Conservation (phyloP, 768 basidiomycete species). For the Paxillus rubicundulus region DNA sequence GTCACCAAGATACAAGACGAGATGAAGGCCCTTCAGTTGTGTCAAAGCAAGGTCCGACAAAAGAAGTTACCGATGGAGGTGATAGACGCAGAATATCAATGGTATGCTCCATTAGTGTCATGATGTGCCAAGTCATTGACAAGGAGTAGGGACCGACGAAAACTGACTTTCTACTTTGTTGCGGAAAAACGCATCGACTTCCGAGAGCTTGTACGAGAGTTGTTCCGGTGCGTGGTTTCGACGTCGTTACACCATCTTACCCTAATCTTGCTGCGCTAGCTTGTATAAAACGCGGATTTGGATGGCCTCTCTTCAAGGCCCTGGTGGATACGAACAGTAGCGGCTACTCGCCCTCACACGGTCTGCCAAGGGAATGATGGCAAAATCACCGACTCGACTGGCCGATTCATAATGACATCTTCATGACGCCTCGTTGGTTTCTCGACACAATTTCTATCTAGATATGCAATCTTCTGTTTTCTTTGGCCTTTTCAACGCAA, state of each 20-base stretch:
- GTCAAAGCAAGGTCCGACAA: slow-evolving; percentile 87
- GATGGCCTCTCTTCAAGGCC: slow-evolving; percentile 82
- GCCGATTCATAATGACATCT: slow-evolving; percentile 20
- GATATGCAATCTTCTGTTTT: slow-evolving; percentile 26
- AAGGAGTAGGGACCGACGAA: slow-evolving; percentile 83
- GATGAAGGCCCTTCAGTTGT: slow-evolving; percentile 85
- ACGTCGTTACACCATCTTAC: slow-evolving; percentile 5
- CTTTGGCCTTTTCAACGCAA: slow-evolving; percentile 16
- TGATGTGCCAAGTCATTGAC: slow-evolving; percentile 1
- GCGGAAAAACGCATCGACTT: slow-evolving; percentile 96
- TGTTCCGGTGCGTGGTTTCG: slow-evolving; percentile 64
- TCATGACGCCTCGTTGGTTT: slow-evolving; percentile 13
- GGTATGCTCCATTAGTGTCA: slow-evolving; percentile 48
- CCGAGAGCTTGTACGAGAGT: slow-evolving; percentile 90
- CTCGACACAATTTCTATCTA: slow-evolving; percentile 23
- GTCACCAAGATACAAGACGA: slow-evolving; percentile 87
- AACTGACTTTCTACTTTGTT: slow-evolving; percentile 96
- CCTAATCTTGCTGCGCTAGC: slow-evolving; percentile 35
- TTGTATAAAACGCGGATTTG: slow-evolving; percentile 94
- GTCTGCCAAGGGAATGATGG: slow-evolving; percentile 2
- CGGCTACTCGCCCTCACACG: slow-evolving; percentile 1
- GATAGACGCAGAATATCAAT: slow-evolving; percentile 97
- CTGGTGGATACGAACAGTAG: slow-evolving; percentile 44
- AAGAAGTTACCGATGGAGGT: slow-evolving; percentile 98
- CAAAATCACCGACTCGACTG: slow-evolving; percentile 13